These are phyloP conservation scores for Moricandia moricandioides DNA, from an alignment of 345 rosid genomes.

Conservation along the genomic window DNA sequence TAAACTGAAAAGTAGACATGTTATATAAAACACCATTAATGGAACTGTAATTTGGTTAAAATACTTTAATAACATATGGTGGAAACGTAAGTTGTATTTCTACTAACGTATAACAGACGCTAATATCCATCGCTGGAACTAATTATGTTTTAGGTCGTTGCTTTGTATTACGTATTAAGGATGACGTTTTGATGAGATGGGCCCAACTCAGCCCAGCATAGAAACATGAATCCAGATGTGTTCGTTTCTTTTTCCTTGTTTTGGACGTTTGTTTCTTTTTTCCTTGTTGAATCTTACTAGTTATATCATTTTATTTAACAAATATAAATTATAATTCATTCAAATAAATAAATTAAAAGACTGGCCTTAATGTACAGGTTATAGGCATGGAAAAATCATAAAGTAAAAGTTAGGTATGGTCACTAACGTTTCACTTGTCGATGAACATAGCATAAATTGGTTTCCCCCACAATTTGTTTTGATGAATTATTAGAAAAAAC, in stretches of 20 bases:
- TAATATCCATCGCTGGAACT: not conserved
- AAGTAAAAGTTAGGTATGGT: not conserved
- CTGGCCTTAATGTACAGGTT: not conserved
- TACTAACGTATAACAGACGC: not conserved
- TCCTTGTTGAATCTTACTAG: conserved; percentile 7
- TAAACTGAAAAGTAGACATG: conserved; percentile 9
- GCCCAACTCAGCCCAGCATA: not conserved
- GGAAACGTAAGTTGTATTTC: not conserved
- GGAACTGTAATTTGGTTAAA: not conserved
- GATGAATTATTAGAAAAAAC: not conserved
- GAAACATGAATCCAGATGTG: conserved; percentile 10
- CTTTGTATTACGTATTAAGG: conserved; percentile 10
- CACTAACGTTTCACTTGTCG: not conserved
- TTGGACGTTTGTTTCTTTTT: conserved; percentile 2
- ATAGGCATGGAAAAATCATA: not conserved
- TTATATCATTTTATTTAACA: not conserved
- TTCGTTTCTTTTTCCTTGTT: conserved; percentile 11
- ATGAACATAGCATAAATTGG: not conserved
- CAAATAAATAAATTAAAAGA: not conserved
- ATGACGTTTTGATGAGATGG: conserved; percentile 7
- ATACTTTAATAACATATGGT: not conserved
- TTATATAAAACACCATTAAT: not conserved
- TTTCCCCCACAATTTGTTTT: not conserved
- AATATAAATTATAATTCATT: not conserved
- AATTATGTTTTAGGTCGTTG: not conserved